Base-by-base conservation (phyloP, 805 yeast species). In the Tetrapisispora pingtungensis region DNA sequence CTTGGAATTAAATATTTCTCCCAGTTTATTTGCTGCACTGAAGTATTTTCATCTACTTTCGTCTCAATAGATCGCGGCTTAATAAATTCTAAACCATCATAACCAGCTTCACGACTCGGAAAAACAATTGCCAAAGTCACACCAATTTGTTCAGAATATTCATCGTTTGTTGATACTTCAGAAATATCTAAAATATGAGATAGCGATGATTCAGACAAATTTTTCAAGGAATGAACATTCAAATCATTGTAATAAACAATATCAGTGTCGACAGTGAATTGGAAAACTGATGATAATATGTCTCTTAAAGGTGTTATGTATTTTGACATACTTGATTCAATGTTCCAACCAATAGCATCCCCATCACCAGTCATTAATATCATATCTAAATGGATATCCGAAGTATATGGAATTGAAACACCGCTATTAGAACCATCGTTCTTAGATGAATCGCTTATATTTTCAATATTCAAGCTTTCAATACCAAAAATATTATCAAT, bases 151-250 rank as follows among this genome's bases (percentile, higher is more conserved):
- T 78, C 75, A 1, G 78, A 66, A 53, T 75, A 77, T 52, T 72
- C 72, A 42, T 70, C 69, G 38, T 72, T 68, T 1, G 78, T 62
- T 48, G 82, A 71, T 22, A 64, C 84, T 52, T 84, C 95, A 2
- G 93, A 88, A 52, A 78, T 79, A 63, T 90, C 93, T 48, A 89
- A 75, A 50, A 85, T 77, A 14, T 90, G 82, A 1, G 94, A 73
- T 31, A 89, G 68, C 3, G 41, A n/a, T 22, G 69, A 67, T 15
- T 81, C 66, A 8, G 54, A 50, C 14, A 58, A 49, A 20, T 43
- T 40, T 15, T 53, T 53, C 22, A 61, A 54, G 2, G 65, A 47
- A 37, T 62, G 62, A 31, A 66, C 45, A 36, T 62, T 54, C 40
- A 69, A 54, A 40, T 67, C 71, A 26, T 70, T 61, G 45, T 56